Evolutionary conservation across 2,329 filamentous ascomycete species (phyloP), one percentile per base, ranked within the genome.

Genomic region (Colletotrichum gigasporum): DNA sequence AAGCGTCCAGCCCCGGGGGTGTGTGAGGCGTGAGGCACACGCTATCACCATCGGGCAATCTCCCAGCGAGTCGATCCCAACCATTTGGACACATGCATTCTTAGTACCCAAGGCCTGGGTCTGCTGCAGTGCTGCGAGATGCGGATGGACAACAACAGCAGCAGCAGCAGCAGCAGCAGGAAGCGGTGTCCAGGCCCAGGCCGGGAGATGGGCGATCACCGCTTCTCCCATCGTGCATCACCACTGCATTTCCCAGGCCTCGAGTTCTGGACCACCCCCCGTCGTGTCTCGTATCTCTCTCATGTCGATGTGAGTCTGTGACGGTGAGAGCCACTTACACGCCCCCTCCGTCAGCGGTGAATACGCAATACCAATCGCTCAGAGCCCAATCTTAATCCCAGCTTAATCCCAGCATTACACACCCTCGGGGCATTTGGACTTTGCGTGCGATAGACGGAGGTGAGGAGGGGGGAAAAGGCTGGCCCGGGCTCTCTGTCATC

Each of bases 11-110:
- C n/a, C n/a, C n/a, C n/a, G n/a, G n/a, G n/a, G n/a, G n/a, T n/a
- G n/a, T n/a, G n/a, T n/a, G n/a, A n/a, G n/a, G n/a, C n/a, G n/a
- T n/a, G n/a, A n/a, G n/a, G n/a, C n/a, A n/a, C n/a, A n/a, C n/a
- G n/a, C n/a, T n/a, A n/a, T n/a, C n/a, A n/a, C n/a, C n/a, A n/a
- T 22, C 53, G 53, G 53, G 53, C 30, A 45, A 56, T 56, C 53
- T 56, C 53, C 53, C 53, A 56, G 41, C 53, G 53, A 56, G 41
- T 47, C 53, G 42, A 47, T 37, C 39, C 28, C 30, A 56, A 47
- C 41, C 53, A 18, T 24, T n/a, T 24, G 6, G 18, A 26, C 3
- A n/a, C n/a, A n/a, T n/a, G n/a, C 3, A 11, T 42, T 10, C n/a
- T 18, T n/a, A 42, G 35, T 4, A 18, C 53, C 53, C 53, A 47